Conservation (phyloP, 2,329 filamentous ascomycete genomes). For the Aspergillus thermomutatus region DNA sequence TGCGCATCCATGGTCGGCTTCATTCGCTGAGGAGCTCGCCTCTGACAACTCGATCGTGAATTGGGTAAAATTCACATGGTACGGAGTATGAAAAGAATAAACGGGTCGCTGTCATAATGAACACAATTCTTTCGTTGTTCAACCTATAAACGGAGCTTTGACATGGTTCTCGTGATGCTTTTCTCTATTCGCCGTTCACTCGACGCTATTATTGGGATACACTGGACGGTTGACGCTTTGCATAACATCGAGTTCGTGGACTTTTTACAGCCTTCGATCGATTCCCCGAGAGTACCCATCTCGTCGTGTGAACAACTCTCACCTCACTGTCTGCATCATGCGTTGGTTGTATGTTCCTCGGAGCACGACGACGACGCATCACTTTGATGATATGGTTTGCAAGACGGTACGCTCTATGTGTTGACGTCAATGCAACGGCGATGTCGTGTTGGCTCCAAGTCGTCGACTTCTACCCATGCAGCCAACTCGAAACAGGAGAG, state of each 20-base stretch:
- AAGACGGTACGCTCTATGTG: not conserved
- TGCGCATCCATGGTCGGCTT: constrained; percentile 46
- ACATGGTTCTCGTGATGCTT: not conserved
- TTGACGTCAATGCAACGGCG: not conserved
- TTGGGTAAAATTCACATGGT: not conserved
- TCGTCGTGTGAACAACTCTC: not conserved
- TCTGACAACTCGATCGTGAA: not conserved
- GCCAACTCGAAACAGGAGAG: not conserved
- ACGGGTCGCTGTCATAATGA: not conserved
- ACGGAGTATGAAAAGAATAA: constrained; percentile 2
- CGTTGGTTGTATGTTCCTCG: not conserved
- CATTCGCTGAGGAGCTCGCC: constrained; percentile 28
- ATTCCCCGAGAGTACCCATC: not conserved
- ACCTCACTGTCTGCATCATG: not conserved
- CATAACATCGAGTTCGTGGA: not conserved
- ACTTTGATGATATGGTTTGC: not conserved
- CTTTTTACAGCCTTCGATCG: not conserved
- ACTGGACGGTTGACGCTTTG: constrained; percentile 10
- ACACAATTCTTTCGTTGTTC: constrained; percentile 2
- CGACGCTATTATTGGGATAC: constrained; percentile 5
- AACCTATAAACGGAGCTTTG: not conserved
- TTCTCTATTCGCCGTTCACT: constrained; percentile 1
- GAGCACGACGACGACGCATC: not conserved
- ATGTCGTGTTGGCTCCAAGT: not conserved
- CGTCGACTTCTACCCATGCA: not conserved